Percentiles rank a stretch among this genome's conserved stretches.
Conservation (phyloP, 306 rosid genomes). For the Sindora glabra region DNA sequence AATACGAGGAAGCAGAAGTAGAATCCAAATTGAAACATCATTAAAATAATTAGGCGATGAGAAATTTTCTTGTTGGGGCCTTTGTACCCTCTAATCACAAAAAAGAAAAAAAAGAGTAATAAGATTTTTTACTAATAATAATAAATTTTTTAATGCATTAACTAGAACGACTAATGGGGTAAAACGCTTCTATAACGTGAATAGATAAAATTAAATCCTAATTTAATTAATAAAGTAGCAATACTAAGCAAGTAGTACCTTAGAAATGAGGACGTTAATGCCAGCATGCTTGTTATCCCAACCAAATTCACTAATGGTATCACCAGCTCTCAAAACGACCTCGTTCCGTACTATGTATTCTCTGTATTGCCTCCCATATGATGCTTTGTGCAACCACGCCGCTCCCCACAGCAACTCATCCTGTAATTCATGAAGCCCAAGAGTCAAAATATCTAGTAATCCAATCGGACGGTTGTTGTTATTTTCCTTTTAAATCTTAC, state of each 20-base stretch:
- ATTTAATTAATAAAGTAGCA: not conserved
- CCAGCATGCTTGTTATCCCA: constrained; percentile 99
- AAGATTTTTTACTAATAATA: too few relatives aligned
- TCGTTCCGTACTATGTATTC: constrained; percentile 88
- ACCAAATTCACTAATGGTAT: constrained; percentile 94
- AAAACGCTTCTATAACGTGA: too few relatives aligned
- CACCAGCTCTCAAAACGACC: constrained; percentile 84
- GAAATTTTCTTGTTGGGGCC: too few relatives aligned
- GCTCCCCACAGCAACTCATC: constrained; percentile 97
- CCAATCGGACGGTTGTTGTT: constrained; percentile 26
- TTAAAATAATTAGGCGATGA: too few relatives aligned
- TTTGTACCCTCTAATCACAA: too few relatives aligned
- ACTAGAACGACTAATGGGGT: too few relatives aligned
- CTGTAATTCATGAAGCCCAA: constrained; percentile 6
- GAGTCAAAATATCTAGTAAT: not conserved
- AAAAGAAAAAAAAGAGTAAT: too few relatives aligned
- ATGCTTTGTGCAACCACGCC: constrained; percentile 96
- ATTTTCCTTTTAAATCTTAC: constrained; percentile 15
- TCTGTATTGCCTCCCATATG: constrained; percentile 75
- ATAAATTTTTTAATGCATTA: too few relatives aligned
- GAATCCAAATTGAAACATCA: too few relatives aligned
- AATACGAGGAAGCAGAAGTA: too few relatives aligned
- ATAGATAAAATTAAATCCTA: too few relatives aligned
- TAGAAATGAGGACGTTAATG: constrained; percentile 83
- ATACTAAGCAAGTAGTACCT: constrained; percentile 31